A percentile compares a stretch with the other conserved stretches of the same genome.
Evolutionary conservation across 805 yeast genomes (phyloP).

Genomic region (Scheffersomyces lignosus): DNA sequence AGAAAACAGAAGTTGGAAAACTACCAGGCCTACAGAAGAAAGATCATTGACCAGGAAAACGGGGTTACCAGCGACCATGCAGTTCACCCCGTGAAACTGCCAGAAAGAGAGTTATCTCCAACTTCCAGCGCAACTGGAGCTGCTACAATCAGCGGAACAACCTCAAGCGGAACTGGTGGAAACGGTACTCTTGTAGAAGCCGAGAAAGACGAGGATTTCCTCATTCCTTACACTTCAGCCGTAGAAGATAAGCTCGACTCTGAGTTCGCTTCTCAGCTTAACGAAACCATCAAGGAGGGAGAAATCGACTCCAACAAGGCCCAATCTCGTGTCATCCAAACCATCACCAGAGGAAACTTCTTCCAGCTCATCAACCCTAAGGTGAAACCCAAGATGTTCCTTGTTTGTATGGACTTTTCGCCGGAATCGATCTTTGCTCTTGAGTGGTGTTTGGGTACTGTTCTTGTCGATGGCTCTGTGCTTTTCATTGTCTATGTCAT

Average conservation of each 20-base stretch:
- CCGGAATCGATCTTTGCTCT: constrained; percentile 82
- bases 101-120: constrained; percentile 7
- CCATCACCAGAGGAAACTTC: constrained; percentile 68
- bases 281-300: constrained; percentile 55
- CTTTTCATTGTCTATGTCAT: constrained; percentile 67
- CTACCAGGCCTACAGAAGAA: constrained; percentile 57
- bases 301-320: constrained; percentile 52
- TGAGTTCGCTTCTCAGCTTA: constrained; percentile 54
- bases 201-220: constrained; percentile 24
- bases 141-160: too few relatives aligned
- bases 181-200: constrained; percentile 2
- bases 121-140: constrained; percentile 16
- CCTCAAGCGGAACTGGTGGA: constrained; percentile 1
- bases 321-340: constrained; percentile 63
- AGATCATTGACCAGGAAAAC: constrained; percentile 59
- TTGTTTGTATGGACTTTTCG: constrained; percentile 79
- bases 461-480: constrained; percentile 79
- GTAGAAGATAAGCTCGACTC: constrained; percentile 64
- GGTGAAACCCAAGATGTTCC: constrained; percentile 56
- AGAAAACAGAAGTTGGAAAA: constrained; percentile 54
- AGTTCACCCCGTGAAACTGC: constrained; percentile 5
- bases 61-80: constrained; percentile 1
- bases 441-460: constrained; percentile 86
- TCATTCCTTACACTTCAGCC: constrained; percentile 69
- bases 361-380: constrained; percentile 49